Evolutionary conservation across 495 filamentous ascomycete species (phyloP).

Genomic region (Cenococcum geophilum): DNA sequence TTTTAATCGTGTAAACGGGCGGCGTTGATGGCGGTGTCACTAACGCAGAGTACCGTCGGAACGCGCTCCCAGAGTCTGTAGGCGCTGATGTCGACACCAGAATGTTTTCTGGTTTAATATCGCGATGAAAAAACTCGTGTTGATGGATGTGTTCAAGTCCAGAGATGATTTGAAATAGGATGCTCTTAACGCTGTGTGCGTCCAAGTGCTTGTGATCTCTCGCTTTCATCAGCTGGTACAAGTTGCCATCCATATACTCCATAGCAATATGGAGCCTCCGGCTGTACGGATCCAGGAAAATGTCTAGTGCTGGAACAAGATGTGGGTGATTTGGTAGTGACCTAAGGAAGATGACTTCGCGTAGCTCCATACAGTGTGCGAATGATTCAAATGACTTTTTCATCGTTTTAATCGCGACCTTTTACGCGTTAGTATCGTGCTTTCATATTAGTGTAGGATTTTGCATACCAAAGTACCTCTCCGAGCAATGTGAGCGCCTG

Average conservation of each 20-base stretch:
- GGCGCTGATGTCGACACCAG: constrained; percentile 87
- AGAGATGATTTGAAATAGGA: constrained; percentile 92
- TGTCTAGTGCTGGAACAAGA: constrained; percentile 93
- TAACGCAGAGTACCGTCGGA: constrained; percentile 84
- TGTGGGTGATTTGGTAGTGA: constrained; percentile 83
- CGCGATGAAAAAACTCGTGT: constrained; percentile 96
- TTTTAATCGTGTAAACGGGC: constrained; percentile 91
- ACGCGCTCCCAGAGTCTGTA: constrained; percentile 69
- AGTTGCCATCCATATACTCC: constrained; percentile 99
- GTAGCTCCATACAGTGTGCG: constrained; percentile 77
- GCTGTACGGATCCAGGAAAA: constrained; percentile 93
- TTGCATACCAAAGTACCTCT: constrained; percentile 77
- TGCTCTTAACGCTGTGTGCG: constrained; percentile 89
- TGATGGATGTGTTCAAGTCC: constrained; percentile 96
- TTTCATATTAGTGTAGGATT: constrained; percentile 29
- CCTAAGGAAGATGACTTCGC: constrained; percentile 93
- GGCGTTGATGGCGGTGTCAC: constrained; percentile 94
- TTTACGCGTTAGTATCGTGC: constrained; percentile 17
- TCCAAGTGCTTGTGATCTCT: constrained; percentile 92
- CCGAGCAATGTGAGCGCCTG: constrained; percentile 81
- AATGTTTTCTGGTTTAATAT: constrained; percentile 99
- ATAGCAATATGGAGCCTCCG: constrained; percentile 97
- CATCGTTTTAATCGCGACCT: constrained; percentile 99
- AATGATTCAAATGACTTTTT: constrained; percentile 98
- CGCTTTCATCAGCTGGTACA: constrained; percentile 98